Percentiles rank a stretch among this genome's conserved stretches.
Evolutionary conservation across 208 protist species (phyloP).

Genomic region (Wallacemonas sp.): DNA sequence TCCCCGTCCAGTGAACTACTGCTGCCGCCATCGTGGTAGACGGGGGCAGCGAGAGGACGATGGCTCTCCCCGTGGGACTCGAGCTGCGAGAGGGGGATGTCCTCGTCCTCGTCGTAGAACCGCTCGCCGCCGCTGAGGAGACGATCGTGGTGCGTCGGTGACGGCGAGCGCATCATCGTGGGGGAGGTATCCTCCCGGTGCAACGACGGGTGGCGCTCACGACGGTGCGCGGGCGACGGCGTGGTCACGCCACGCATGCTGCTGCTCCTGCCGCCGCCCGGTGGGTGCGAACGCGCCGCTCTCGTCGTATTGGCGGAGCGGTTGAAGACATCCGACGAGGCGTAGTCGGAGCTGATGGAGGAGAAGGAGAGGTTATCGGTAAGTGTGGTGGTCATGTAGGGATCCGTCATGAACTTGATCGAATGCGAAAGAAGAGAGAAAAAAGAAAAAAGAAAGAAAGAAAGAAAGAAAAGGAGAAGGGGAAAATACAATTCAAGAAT

Average conservation of each 20-base stretch:
- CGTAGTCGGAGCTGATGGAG: slow-evolving; percentile 13
- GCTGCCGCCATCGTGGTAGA: too few species aligned
- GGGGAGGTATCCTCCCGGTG: not conserved
- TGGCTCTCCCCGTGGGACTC: too few species aligned
- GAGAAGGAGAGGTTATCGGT: slow-evolving; percentile 17
- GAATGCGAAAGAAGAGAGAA: not conserved
- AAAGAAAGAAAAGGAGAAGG: slow-evolving; percentile 6
- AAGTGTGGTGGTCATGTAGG: not conserved
- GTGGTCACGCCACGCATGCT: too few species aligned
- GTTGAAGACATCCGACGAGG: not conserved
- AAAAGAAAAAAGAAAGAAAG: slow-evolving; percentile 4
- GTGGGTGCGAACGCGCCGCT: not conserved
- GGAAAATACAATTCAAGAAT: slow-evolving; percentile 9
- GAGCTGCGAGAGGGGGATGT: slow-evolving; percentile 13
- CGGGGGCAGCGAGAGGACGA: too few species aligned
- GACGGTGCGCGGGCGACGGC: too few species aligned
- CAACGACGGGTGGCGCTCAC: not conserved
- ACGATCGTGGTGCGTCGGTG: slow-evolving; percentile 7
- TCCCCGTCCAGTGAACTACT: too few species aligned
- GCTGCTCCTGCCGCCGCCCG: too few species aligned
- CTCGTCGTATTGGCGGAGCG: not conserved
- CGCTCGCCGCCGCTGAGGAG: slow-evolving; percentile 6
- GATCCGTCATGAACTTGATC: not conserved
- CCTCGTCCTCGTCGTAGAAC: slow-evolving; percentile 16
- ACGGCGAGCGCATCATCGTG: not conserved